Base-by-base conservation (phyloP, 495 filamentous ascomycete genomes). In the Talaromyces thailandensis region DNA sequence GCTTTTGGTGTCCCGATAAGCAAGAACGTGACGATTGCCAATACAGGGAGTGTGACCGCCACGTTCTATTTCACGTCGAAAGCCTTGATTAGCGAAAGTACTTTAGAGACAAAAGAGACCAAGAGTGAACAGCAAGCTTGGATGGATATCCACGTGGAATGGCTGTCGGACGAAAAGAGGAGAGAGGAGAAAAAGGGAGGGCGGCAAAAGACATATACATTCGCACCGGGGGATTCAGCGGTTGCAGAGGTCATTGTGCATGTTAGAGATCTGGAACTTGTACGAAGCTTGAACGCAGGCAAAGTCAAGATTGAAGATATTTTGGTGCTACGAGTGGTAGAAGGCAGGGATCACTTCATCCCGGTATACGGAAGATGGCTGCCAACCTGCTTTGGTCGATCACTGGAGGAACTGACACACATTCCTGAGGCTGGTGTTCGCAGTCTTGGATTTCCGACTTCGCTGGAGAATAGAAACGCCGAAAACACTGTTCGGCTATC, bases 341-440 rank as follows among this genome's bases (percentile, higher is more conserved):
- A 86, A 55, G 94, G 94, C 2, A 82, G 91, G 56, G 94, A 99
- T 64, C 88, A 97, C 70, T 99, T 99, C 70, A 83, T 99, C 55
- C 86, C 92, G 1, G 78, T 95, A 7, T 82, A 79, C 3, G 93
- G 85, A 0, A 73, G 77, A 0, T 99, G 94, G 94, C 73, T 86
- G 3, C 90, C 86, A 24, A 92, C 89, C 0, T 89, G 85, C 65
- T 92, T 97, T 60, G 92, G 91, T 0, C 86, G 89, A 56, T 89
- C 88, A 7, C 78, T 98, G 43, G 86, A 90, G 56, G 90, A 94
- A 65, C 81, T 98, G 16, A 89, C 93, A 18, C 82, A 85, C 18
- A 86, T 97, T 52, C 92, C 94, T 0, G 89, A 94, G 63, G 86
- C 87, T 23, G 76, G 92, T 68, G 73, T 90, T 73, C 72, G 83